A percentile compares a stretch with the other conserved stretches of the same genome.
Evolutionary conservation across 495 filamentous ascomycete genomes (phyloP).

Genomic region (Daldinia bambusicola): DNA sequence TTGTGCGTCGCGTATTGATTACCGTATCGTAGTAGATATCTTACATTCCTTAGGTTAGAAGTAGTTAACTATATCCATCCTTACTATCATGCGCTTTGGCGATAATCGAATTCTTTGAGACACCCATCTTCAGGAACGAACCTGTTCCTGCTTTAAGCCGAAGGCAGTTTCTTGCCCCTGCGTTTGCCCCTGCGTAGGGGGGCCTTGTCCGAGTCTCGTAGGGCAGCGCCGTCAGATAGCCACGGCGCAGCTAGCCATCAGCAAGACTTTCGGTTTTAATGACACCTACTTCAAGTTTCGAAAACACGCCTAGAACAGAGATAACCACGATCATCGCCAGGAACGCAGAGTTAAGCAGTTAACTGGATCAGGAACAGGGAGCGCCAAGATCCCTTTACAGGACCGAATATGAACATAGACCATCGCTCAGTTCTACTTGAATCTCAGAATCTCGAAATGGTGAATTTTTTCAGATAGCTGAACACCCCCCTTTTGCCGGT

Average conservation of each 20-base stretch:
- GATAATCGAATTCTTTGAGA: slow-evolving; percentile 37
- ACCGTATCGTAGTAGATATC: neutral
- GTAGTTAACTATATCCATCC: slow-evolving; percentile 1
- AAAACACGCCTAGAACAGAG: neutral
- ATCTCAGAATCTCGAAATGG: slow-evolving; percentile 7
- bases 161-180: slow-evolving; percentile 25
- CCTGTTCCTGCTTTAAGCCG: slow-evolving; percentile 34
- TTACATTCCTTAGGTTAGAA: neutral
- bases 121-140: slow-evolving; percentile 31
- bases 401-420: slow-evolving; percentile 14
- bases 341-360: slow-evolving; percentile 23
- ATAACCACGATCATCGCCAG: slow-evolving; percentile 26
- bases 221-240: slow-evolving; percentile 19
- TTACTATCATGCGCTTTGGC: slow-evolving; percentile 18
- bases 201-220: slow-evolving; percentile 24
- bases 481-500: neutral
- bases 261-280: slow-evolving; percentile 11
- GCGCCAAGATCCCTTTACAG: slow-evolving; percentile 35
- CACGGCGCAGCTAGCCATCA: slow-evolving; percentile 10
- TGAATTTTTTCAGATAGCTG: slow-evolving; percentile 8
- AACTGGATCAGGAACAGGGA: slow-evolving; percentile 33
- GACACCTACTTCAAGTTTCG: slow-evolving; percentile 4
- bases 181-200: slow-evolving; percentile 23
- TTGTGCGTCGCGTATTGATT: neutral
- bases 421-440: slow-evolving; percentile 16